Evolutionary conservation across 2,329 filamentous ascomycete genomes (phyloP), one percentile per base, ranked within the genome.

Genomic region (Coniosporium tulheliwenetii): DNA sequence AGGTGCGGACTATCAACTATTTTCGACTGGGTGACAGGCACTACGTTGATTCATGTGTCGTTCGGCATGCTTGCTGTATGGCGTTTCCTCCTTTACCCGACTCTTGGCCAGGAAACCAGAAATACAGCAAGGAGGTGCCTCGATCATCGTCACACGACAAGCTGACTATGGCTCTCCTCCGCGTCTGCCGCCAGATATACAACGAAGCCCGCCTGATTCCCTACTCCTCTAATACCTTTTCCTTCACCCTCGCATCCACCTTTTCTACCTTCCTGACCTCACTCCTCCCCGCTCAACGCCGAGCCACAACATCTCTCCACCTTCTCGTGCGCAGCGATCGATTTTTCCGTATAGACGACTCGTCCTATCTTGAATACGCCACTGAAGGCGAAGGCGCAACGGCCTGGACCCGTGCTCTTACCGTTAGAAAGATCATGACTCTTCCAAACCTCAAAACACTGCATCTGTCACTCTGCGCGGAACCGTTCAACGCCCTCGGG

Each of bases 161-260:
- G 39, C 15, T 40, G 40, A 10, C 38, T 10, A 32, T 41, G n/a
- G 16, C 32, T 16, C 5, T 43, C 19, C 38, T 46, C 5, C 34
- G 10, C 16, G 35, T 33, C 5, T 45, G 40, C 8, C 43, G 43
- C 15, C 39, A 41, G 16, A 37, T 45, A 5, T 40, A 46, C 30
- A 30, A 37, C 15, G 45, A 45, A 38, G 45, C 43, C 5, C 40
- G 40, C 9, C 33, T 46, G 8, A 30, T 46, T n/a, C 43, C 45
- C 5, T 46, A 36, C 39, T 10, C 41, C 16, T 8, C 16, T 19
- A 46, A 45, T 37, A 39, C 29, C 8, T 46, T 46, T 26, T 8
- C 14, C 2, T 37, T 44, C 19, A 53, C n/a, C 26, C 5, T 12
- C 35, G 36, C 10, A 12, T 12, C 15, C 65, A 13, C 13, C 8